Percentiles rank a stretch among this genome's conserved stretches.
These are phyloP conservation scores for Aureobasidium pullulans DNA, from an alignment of 2,329 filamentous ascomycete species.

Conservation along the genomic window DNA sequence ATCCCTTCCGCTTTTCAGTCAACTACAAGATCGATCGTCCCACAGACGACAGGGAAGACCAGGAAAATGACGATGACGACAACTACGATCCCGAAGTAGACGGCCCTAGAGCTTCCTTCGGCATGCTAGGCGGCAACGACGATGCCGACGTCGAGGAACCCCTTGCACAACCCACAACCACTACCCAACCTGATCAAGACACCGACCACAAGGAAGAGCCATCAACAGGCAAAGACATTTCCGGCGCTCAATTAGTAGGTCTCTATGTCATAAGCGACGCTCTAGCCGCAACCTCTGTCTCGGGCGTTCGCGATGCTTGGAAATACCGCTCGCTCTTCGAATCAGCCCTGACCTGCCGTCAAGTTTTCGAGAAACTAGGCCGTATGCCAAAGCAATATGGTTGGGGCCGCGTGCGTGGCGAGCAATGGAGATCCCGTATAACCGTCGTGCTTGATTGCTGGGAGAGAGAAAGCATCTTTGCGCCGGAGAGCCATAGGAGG, in stretches of 20 bases:
- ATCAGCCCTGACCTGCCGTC: slow-evolving; percentile 56
- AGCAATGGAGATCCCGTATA: slow-evolving; percentile 78
- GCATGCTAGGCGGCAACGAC: slow-evolving; percentile 17
- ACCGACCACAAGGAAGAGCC: slow-evolving; percentile 33
- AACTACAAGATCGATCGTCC: slow-evolving; percentile 42
- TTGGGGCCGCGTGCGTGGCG: slow-evolving; percentile 75
- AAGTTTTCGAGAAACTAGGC: slow-evolving; percentile 69
- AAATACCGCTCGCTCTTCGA: slow-evolving; percentile 79
- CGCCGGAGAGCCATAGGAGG: slow-evolving; percentile 62
- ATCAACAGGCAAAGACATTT: slow-evolving; percentile 34
- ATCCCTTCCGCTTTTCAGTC: slow-evolving; percentile 67
- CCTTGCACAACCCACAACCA: neutral
- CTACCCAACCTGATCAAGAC: neutral
- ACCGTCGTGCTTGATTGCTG: slow-evolving; percentile 62
- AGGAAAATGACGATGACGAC: slow-evolving; percentile 33
- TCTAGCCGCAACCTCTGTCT: slow-evolving; percentile 66
- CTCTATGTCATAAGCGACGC: slow-evolving; percentile 78
- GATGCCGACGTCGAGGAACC: slow-evolving; percentile 29
- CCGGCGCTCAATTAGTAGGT: slow-evolving; percentile 64
- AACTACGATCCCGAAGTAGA: slow-evolving; percentile 30
- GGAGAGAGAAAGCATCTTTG: slow-evolving; percentile 60
- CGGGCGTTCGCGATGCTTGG: slow-evolving; percentile 76
- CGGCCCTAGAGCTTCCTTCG: slow-evolving; percentile 17
- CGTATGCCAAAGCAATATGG: slow-evolving; percentile 61
- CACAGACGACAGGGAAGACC: slow-evolving; percentile 21